Percentiles rank a stretch among this genome's conserved stretches.
These are phyloP conservation scores for Ophiosphaerella korrae DNA, from an alignment of 2,329 filamentous ascomycete genomes.

Conservation along the genomic window DNA sequence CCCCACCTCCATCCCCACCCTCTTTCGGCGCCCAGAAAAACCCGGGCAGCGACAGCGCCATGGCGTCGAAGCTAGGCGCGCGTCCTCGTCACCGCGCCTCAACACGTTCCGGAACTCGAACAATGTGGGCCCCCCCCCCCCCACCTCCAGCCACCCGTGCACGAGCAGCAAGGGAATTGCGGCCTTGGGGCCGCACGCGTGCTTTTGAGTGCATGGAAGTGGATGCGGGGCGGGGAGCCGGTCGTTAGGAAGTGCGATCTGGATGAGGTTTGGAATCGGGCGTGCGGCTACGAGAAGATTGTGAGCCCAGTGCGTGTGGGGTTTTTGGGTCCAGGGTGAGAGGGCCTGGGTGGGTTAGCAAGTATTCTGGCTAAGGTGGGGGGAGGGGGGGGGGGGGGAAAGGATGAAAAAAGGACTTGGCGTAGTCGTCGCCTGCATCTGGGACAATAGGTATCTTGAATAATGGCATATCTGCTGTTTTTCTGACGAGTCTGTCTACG, in stretches of 20 bases:
- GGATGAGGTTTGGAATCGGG: constrained; percentile 39
- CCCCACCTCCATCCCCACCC: no score
- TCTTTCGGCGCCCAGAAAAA: constrained; percentile 30
- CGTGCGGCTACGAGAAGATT: constrained; percentile 41
- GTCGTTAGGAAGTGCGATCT: constrained; percentile 44
- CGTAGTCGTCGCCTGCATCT: constrained; percentile 44
- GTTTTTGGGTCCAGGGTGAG: constrained; percentile 37
- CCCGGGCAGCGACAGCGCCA: constrained; percentile 62
- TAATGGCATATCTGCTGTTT: constrained; percentile 42
- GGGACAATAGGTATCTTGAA: constrained; percentile 44
- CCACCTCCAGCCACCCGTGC: constrained; percentile 55
- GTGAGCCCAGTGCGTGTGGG: constrained; percentile 43
- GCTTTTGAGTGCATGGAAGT: constrained; percentile 48
- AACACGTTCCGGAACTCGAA: constrained; percentile 44
- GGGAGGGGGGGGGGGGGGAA: no score
- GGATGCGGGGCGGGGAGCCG: constrained; percentile 44
- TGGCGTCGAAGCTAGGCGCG: constrained; percentile 57
- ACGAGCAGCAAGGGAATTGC: constrained; percentile 51
- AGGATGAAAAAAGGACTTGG: constrained; percentile 2
- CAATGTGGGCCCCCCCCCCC: no score
- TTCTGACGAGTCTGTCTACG: constrained; percentile 48
- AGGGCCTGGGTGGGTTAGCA: constrained; percentile 17
- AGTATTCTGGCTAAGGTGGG: background rate
- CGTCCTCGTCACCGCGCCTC: no score
- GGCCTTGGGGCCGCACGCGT: constrained; percentile 29